Evolutionary conservation across 2,329 filamentous ascomycete genomes (phyloP).

Genomic region (Oidium heveae): DNA sequence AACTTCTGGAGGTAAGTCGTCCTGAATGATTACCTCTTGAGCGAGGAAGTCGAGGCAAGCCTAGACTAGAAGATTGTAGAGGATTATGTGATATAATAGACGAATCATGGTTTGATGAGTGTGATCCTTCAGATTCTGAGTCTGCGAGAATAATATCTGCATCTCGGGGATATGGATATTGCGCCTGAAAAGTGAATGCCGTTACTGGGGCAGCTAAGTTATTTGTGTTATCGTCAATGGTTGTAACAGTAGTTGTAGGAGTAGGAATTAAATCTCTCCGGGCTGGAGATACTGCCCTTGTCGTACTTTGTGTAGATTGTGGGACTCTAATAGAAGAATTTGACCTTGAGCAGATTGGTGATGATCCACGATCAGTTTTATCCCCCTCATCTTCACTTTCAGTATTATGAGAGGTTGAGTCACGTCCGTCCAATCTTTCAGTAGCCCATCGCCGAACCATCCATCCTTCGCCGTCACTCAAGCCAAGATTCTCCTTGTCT

Average conservation of each 20-base stretch:
- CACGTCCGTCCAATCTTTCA: constrained; percentile 40
- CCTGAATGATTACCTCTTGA: constrained; percentile 10
- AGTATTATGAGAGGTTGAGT: constrained; percentile 24
- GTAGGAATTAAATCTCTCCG: constrained; percentile 17
- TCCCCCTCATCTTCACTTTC: constrained; percentile 40
- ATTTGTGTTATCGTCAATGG: constrained; percentile 1
- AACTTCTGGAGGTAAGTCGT: constrained; percentile 7
- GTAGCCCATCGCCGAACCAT: constrained; percentile 37
- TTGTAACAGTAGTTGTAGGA: constrained; percentile 3
- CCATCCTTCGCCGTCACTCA: constrained; percentile 55
- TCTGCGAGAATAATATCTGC: constrained; percentile 35
- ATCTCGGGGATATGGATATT: constrained; percentile 30
- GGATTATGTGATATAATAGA: constrained; percentile 6
- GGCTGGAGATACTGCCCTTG: constrained; percentile 14
- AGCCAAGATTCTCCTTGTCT: constrained; percentile 55
- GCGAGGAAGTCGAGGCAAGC: constrained; percentile 10
- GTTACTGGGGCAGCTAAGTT: constrained; percentile 20
- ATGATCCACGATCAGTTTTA: constrained; percentile 32
- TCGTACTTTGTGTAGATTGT: constrained; percentile 4
- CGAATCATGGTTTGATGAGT: constrained; percentile 12
- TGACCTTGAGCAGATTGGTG: constrained; percentile 29
- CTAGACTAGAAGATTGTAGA: constrained; percentile 8
- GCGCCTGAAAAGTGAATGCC: constrained; percentile 44
- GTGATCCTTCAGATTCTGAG: constrained; percentile 26
- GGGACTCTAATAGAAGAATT: constrained; percentile 18